Conservation (phyloP, 768 basidiomycete genomes). For the Hemileccinum rubropunctum region DNA sequence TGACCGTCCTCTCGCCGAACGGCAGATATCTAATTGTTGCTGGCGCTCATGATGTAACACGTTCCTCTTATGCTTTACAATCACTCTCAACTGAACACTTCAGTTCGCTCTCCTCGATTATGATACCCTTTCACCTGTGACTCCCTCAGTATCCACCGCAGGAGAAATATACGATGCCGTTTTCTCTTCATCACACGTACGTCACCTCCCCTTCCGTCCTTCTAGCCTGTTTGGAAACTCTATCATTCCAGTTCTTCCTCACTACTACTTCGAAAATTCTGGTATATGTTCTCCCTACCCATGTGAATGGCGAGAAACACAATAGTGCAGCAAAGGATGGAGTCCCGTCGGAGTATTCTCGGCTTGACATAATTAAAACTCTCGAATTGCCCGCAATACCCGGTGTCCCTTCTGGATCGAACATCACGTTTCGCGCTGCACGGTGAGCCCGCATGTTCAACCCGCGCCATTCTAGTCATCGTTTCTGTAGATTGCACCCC, state of each 20-base stretch:
- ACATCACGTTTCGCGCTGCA: slow-evolving; percentile 57
- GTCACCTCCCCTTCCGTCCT: slow-evolving; percentile 13
- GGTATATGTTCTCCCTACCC: slow-evolving; percentile 55
- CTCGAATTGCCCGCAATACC: slow-evolving; percentile 53
- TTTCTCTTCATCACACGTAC: slow-evolving; percentile 66
- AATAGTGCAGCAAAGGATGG: background rate
- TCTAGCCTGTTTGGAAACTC: background rate
- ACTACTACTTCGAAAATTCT: slow-evolving; percentile 62
- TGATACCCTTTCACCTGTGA: slow-evolving; percentile 52
- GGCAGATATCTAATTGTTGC: slow-evolving; percentile 64
- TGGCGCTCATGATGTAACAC: slow-evolving; percentile 65
- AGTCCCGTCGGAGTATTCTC: slow-evolving; percentile 25
- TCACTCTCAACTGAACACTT: slow-evolving; percentile 10
- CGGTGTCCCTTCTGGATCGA: slow-evolving; percentile 43
- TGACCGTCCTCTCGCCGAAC: slow-evolving; percentile 77
- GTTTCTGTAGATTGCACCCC: slow-evolving; percentile 54
- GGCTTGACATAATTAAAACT: slow-evolving; percentile 45
- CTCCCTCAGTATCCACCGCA: slow-evolving; percentile 51
- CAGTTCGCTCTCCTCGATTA: slow-evolving; percentile 68
- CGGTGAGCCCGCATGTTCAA: slow-evolving; percentile 37
- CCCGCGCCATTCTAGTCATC: slow-evolving; percentile 5
- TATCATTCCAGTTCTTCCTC: slow-evolving; percentile 52
- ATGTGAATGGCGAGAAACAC: slow-evolving; percentile 1
- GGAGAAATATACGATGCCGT: slow-evolving; percentile 88
- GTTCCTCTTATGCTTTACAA: slow-evolving; percentile 14